These are phyloP conservation scores for Pythium coloratum DNA, from an alignment of 352 stramenopile species.

Conservation along the genomic window DNA sequence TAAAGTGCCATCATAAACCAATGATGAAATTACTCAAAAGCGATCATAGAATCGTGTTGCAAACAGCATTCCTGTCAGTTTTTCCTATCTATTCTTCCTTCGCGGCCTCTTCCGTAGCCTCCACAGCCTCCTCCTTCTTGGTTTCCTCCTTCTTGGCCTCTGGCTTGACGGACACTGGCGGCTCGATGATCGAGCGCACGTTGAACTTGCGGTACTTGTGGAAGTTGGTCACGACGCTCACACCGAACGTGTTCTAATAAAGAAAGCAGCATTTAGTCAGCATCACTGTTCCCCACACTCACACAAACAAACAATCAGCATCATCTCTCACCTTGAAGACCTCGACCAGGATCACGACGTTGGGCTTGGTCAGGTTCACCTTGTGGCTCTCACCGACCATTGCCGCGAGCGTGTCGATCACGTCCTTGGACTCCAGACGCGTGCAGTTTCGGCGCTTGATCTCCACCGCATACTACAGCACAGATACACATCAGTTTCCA, in stretches of 20 bases:
- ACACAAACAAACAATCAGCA: neutral
- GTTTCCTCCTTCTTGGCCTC: slow-evolving; percentile 12
- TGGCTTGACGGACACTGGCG: slow-evolving; percentile 40
- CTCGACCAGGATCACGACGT: slow-evolving; percentile 66
- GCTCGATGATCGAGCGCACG: slow-evolving; percentile 70
- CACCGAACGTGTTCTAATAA: slow-evolving; percentile 55
- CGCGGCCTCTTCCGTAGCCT: slow-evolving; percentile 6
- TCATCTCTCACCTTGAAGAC: slow-evolving; percentile 52
- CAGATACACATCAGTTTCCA: too few species aligned
- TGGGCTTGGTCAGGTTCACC: slow-evolving; percentile 70
- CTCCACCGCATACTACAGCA: slow-evolving; percentile 52
- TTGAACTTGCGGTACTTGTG: slow-evolving; percentile 79
- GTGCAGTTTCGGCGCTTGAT: slow-evolving; percentile 82
- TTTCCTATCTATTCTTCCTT: slow-evolving; percentile 13
- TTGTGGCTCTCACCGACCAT: slow-evolving; percentile 65
- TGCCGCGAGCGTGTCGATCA: slow-evolving; percentile 65
- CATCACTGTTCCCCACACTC: neutral
- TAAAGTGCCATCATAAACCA: too few species aligned
- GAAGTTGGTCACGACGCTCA: slow-evolving; percentile 76
- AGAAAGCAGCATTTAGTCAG: neutral
- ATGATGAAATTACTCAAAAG: too few species aligned
- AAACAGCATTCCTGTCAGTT: neutral
- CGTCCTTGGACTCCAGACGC: slow-evolving; percentile 67
- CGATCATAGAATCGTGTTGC: too few species aligned
- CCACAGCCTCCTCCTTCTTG: slow-evolving; percentile 5